Evolutionary conservation across 176 grass and related monocot species (phyloP).

Genomic region (Oryza meridionalis): DNA sequence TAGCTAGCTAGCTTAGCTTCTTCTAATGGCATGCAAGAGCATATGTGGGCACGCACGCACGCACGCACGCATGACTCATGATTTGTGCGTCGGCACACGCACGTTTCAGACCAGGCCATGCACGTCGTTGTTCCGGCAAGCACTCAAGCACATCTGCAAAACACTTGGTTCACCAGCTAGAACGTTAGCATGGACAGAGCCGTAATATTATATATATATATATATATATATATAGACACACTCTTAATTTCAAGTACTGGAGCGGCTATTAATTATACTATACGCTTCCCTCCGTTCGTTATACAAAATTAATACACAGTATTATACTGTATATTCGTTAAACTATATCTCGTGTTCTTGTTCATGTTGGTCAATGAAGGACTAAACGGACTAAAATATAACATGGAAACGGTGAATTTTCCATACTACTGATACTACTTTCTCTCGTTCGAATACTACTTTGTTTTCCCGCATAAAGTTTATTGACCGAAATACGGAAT

Average conservation of each 20-base stretch:
- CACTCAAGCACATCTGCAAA: not conserved
- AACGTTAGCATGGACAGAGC: not conserved
- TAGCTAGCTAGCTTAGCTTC: not conserved
- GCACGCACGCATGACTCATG: not conserved
- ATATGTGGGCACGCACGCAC: not conserved
- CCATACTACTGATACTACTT: too few relatives aligned
- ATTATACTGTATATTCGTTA: too few relatives aligned
- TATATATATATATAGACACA: too few relatives aligned
- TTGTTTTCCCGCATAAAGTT: not conserved
- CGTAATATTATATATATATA: too few relatives aligned
- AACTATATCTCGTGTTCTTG: too few relatives aligned
- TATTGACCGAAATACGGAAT: not conserved
- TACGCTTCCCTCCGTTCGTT: too few relatives aligned
- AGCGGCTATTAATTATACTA: too few relatives aligned
- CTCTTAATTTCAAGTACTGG: too few relatives aligned
- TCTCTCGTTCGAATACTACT: too few relatives aligned
- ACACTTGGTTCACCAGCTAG: not conserved
- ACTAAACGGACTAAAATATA: too few relatives aligned
- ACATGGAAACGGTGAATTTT: too few relatives aligned
- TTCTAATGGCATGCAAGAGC: not conserved
- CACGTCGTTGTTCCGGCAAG: not conserved
- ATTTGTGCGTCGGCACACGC: not conserved
- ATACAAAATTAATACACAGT: too few relatives aligned
- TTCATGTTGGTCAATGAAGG: not conserved
- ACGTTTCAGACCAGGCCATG: not conserved